Evolutionary conservation across 805 yeast species (phyloP).

Genomic region (Millerago galiae): DNA sequence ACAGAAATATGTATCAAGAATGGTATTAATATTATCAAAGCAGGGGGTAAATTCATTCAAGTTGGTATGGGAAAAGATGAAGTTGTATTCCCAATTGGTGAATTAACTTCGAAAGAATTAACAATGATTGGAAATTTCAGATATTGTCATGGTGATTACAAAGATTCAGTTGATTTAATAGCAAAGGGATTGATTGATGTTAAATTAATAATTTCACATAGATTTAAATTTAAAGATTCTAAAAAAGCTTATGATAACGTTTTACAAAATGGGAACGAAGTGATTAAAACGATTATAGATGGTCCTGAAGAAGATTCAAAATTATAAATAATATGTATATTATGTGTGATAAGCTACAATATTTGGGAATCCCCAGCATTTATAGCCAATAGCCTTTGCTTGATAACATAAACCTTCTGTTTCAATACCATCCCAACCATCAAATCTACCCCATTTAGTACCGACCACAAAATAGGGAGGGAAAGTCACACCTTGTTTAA

Average conservation of each 20-base stretch:
- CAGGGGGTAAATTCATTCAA: constrained; percentile 74
- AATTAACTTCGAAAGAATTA: constrained; percentile 61
- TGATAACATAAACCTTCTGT: constrained; percentile 46
- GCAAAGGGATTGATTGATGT: constrained; percentile 59
- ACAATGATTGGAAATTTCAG: constrained; percentile 72
- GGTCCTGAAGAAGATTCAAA: constrained; percentile 47
- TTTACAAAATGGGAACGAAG: constrained; percentile 54
- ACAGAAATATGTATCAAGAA: constrained; percentile 68
- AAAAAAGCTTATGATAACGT: constrained; percentile 63
- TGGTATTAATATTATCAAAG: constrained; percentile 54
- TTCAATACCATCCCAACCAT: constrained; percentile 49
- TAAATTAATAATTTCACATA: constrained; percentile 65
- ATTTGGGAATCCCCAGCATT: not conserved
- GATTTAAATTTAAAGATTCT: constrained; percentile 66
- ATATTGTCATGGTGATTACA: constrained; percentile 73
- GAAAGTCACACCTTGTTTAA: constrained; percentile 39
- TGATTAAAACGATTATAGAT: constrained; percentile 73
- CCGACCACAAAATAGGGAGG: constrained; percentile 42
- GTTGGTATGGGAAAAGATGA: constrained; percentile 78
- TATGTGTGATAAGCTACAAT: not conserved
- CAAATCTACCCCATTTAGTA: constrained; percentile 35
- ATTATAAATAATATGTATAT: not conserved
- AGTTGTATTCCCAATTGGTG: constrained; percentile 69
- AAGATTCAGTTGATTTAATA: constrained; percentile 61
- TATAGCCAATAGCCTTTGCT: constrained; percentile 37